phyloP scores from a whole-genome alignment of 139 green algal species.

The Auxenochlorella protothecoides region DNA sequence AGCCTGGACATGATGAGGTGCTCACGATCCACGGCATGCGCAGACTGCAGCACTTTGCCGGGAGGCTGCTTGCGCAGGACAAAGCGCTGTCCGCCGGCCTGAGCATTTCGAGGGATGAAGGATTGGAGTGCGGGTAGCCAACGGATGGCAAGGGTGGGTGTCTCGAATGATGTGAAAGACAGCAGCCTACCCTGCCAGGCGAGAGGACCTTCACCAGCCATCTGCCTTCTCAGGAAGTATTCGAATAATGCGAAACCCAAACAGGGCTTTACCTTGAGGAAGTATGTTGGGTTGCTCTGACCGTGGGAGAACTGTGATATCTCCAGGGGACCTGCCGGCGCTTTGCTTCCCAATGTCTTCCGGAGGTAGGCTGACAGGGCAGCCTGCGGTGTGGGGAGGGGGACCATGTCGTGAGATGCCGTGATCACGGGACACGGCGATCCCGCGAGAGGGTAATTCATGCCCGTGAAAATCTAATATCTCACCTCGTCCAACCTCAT shows the following conservation, averaged over 20 bases:
- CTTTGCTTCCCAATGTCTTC: not conserved
- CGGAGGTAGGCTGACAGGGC: slow-evolving; percentile 4
- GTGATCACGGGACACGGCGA: no score
- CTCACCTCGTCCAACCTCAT: slow-evolving; percentile 11
- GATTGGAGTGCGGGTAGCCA: not conserved
- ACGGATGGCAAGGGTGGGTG: not conserved
- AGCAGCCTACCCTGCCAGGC: no score
- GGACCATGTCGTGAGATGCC: not conserved
- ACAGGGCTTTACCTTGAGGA: slow-evolving; percentile 51
- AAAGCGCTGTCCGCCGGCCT: slow-evolving; percentile 24
- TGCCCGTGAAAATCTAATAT: no score
- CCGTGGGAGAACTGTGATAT: slow-evolving; percentile 71
- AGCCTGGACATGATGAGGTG: slow-evolving; percentile 57
- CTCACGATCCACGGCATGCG: slow-evolving; percentile 92
- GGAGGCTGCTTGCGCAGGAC: slow-evolving; percentile 96
- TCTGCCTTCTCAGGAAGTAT: no score
- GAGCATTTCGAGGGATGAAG: not conserved
- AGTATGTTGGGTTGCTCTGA: slow-evolving; percentile 93
- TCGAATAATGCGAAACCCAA: no score
- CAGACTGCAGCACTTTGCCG: slow-evolving; percentile 78
- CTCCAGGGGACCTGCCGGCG: not conserved
- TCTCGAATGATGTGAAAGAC: no score
- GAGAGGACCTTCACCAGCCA: no score
- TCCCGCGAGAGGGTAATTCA: no score
- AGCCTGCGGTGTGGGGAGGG: slow-evolving; percentile 1